phyloP scores from a whole-genome alignment of 2,329 filamentous ascomycete species.

The Aureobasidium zeae region DNA sequence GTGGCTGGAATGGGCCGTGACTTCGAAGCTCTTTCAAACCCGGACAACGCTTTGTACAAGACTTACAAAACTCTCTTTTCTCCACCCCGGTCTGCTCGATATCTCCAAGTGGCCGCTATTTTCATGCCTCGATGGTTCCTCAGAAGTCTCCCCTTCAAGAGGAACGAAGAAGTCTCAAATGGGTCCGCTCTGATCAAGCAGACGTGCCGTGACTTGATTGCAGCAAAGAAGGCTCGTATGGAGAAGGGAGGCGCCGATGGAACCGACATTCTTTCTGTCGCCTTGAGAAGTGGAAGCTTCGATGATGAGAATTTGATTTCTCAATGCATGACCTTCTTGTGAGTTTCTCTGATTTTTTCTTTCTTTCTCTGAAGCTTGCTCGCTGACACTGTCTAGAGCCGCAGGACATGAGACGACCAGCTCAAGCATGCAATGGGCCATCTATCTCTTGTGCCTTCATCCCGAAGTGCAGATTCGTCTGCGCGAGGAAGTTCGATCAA shows the following conservation, averaged over 20 bases:
- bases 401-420: constrained; percentile 55
- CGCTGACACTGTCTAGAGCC: constrained; percentile 31
- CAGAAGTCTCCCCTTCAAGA: constrained; percentile 54
- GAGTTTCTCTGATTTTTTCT: neutral
- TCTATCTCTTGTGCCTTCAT: constrained; percentile 44
- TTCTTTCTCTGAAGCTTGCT: neutral
- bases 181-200: constrained; percentile 53
- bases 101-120: constrained; percentile 46
- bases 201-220: constrained; percentile 60
- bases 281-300: constrained; percentile 66
- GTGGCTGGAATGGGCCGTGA: constrained; percentile 48
- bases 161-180: constrained; percentile 55
- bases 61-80: constrained; percentile 44
- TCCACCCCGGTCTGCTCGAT: constrained; percentile 39
- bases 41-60: constrained; percentile 43
- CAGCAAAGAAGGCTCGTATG: constrained; percentile 55
- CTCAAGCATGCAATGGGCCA: constrained; percentile 44
- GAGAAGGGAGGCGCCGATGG: constrained; percentile 42
- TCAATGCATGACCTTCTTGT: constrained; percentile 80
- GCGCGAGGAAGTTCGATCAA: constrained; percentile 41
- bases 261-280: constrained; percentile 71
- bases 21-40: constrained; percentile 44
- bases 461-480: constrained; percentile 41
- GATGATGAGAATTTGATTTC: constrained; percentile 72
- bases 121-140: constrained; percentile 57